Conservation (phyloP, 192 early-diverging fungal genomes). For the Coemansia sp. region DNA sequence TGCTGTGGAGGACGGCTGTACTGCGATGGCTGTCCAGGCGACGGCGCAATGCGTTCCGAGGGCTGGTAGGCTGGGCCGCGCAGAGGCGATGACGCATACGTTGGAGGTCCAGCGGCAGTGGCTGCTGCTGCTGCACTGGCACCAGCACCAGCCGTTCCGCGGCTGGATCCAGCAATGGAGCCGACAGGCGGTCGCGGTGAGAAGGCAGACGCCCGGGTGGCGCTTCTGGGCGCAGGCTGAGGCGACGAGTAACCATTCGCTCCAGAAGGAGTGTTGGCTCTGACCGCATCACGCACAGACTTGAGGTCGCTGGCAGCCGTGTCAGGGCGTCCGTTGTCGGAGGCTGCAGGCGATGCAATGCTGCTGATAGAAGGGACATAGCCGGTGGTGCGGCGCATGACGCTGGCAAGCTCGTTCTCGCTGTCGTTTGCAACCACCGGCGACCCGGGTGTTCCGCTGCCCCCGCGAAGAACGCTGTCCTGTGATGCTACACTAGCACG, state of each 20-base stretch:
- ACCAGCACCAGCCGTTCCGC: background rate
- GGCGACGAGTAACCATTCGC: constrained; percentile 6
- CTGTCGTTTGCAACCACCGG: constrained; percentile 27
- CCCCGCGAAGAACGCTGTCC: constrained; percentile 29
- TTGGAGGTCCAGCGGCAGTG: background rate
- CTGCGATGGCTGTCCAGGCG: constrained; percentile 7
- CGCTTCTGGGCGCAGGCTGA: constrained; percentile 8
- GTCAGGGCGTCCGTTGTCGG: constrained; percentile 20
- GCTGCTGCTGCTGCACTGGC: no score
- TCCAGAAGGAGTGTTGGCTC: background rate
- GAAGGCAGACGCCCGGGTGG: constrained; percentile 18
- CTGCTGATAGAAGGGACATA: constrained; percentile 45
- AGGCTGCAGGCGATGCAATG: constrained; percentile 19
- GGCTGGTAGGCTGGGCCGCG: constrained; percentile 40
- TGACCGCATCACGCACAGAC: constrained; percentile 13
- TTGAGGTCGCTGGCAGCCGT: constrained; percentile 37
- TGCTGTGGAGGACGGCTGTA: constrained; percentile 9
- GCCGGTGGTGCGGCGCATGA: constrained; percentile 49
- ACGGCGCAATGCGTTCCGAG: constrained; percentile 21
- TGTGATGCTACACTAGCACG: constrained; percentile 12
- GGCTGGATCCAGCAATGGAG: constrained; percentile 1
- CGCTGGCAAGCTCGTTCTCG: constrained; percentile 51
- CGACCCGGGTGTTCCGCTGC: constrained; percentile 28
- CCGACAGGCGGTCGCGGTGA: constrained; percentile 16
- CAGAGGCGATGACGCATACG: constrained; percentile 34